Base-by-base conservation (phyloP, 2,329 filamentous ascomycete genomes). In the Thelonectria discophora region DNA sequence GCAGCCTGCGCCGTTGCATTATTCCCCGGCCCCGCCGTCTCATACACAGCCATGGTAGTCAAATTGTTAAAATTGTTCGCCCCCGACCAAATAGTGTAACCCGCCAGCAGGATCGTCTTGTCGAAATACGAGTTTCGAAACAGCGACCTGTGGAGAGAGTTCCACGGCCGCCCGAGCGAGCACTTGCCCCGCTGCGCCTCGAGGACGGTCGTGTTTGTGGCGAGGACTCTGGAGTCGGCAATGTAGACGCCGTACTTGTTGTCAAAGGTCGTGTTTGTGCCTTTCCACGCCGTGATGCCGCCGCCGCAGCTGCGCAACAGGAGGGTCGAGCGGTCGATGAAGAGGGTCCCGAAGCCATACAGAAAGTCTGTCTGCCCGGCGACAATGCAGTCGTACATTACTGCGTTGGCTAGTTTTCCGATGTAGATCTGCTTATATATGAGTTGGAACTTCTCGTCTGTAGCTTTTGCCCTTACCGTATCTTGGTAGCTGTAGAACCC, bases 181-280 rank as follows among this genome's bases (percentile, higher is more conserved):
- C 86, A 88, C 65, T 78, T 74, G 1, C 81, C 81, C 17, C 59
- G 43, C 11, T 70, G 47, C 1, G 77, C 75, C 34, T 47, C 13
- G 3, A 55, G 42, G 34, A 81, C 74, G 13, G 76, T 75, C 13
- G 69, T 66, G 69, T 90, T 90, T 24, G 85, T 83, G 2, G 84
- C 84, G 3, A 78, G 72, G 4, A 88, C 79, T 3, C 75, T 75
- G 2, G 83, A 85, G 34, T 84, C 77, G 51, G 84, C 80, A 62
- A 90, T 82, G 72, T 90, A 90, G 2, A 87, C 83, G 17, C 88
- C 88, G 73, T 88, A 90, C 69, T 86, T 87, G 76, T 90, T 90
- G 2, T 75, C 71, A 55, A 86, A 89, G 0, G 86, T 88, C 0
- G 87, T 90, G 73, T 89, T 89, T 1, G 84, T 75, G 6, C 78